Evolutionary conservation across 2,329 filamentous ascomycete species (phyloP), one percentile per base, ranked within the genome.

Genomic region (Arachnomyces sp.): DNA sequence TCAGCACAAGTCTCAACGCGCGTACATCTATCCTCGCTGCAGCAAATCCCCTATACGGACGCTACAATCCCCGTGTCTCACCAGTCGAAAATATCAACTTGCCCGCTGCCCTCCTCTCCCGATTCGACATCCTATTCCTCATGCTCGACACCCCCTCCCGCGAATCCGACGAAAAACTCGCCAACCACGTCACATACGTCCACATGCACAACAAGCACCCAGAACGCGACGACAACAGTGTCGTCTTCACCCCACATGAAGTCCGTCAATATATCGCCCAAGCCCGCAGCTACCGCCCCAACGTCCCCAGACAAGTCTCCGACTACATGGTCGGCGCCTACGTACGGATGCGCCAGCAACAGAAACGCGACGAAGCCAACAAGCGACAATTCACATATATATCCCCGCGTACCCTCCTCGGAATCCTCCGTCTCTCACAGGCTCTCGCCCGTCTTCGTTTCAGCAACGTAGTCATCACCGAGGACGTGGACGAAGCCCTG

Each of bases 1-100:
- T 96, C 59, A 95, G 89, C 49, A 98, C 92, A 1, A 95, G 89
- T 0, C 77, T 98, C 43, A 98, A 98, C 61, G 92, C 92, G 15
- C 83, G 92, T 46, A 96, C 92, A 14, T 94, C 88, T 0, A 95
- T 98, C 56, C 78, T 98, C 12, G 90, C 92, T 13, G 92, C 92
- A 14, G 92, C 92, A 51, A 98, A 98, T 68, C 92, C 92, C 43
- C 77, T 98, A 31, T 98, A 98, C 57, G 92, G 92, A 48, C 86
- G 92, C 47, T 98, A 98, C 73, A 98, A 98, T 68, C 92, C 92
- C 42, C 86, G 88, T 48, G 84, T 98, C 53, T 95, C 90, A 1
- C 92, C 92, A 0, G 89, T 98, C 17, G 92, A 98, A 65, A 98
- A 98, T 66, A 98, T 98, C 68, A 98, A 98, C 65, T 80, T 98